Evolutionary conservation across 805 yeast genomes (phyloP), one percentile per base, ranked within the genome.

Genomic region (Starmerella scarabaei): DNA sequence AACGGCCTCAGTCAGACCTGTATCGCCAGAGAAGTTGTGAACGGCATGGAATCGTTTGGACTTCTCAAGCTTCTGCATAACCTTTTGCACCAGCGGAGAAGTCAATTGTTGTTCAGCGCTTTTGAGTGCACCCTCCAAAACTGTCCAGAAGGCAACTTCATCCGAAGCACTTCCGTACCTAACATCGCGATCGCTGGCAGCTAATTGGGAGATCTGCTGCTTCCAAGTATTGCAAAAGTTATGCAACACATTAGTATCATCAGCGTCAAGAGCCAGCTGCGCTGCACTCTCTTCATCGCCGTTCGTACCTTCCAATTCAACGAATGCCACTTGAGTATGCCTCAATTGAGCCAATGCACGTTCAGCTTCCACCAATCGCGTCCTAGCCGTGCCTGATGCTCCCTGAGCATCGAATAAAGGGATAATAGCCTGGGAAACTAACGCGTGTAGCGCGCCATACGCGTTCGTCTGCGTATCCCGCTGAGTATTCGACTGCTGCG

Each of bases 31-130:
- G 51, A 81, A 78, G 27, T 79, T 68, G n/a, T 74, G 71, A 0
- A 86, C 77, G 1, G 83, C 77, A 54, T 81, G 93, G 53, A 77
- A 81, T 47, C 96, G 65, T 49, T 81, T 85, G 2, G 85, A 84
- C 14, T 68, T 61, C 43, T 72, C 71, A 40, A 86, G 63, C 0
- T 80, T 62, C 1, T 70, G 72, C 12, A 84, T 58, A 0, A 91
- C 73, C 7, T 70, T 55, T 17, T 58, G 61, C 1, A 83, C 71
- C 27, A 72, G 76, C 0, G 67, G 65, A 1, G 72, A 62, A 4
- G 14, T 7, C 1, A 81, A 57, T 53, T 84, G 94, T 1, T 64
- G 63, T 38, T 72, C 70, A 1, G 81, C 65, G 1, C 74, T 61
- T 2, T 50, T 42, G 32, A 86, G 61, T 0, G 82, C 76, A 2